Conservation (phyloP, 805 yeast species). For the Teunomyces gatunensis region DNA sequence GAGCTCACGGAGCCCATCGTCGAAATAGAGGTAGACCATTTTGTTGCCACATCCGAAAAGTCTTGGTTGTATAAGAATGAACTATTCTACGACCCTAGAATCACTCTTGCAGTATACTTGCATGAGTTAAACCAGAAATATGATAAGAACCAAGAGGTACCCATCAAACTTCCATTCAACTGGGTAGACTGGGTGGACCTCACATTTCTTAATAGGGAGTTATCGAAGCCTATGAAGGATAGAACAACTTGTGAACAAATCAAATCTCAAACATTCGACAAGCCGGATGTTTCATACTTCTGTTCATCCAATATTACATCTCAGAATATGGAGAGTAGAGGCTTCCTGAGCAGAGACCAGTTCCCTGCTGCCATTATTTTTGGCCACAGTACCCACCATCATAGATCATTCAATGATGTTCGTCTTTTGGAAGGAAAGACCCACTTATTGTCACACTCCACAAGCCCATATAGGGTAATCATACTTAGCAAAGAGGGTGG, state of each 20-base stretch:
- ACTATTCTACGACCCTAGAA: constrained; percentile 22
- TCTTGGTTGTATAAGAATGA: constrained; percentile 20
- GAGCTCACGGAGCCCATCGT: constrained; percentile 15
- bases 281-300: constrained; percentile 10
- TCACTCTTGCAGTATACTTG: constrained; percentile 24
- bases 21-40: constrained; percentile 13
- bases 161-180: constrained; percentile 38
- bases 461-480: constrained; percentile 25
- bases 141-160: constrained; percentile 9
- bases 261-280: constrained; percentile 15
- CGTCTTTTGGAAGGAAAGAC: constrained; percentile 19
- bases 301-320: constrained; percentile 17
- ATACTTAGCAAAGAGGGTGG: constrained; percentile 33
- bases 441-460: constrained; percentile 22
- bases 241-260: constrained; percentile 14
- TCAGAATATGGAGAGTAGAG: constrained; percentile 19
- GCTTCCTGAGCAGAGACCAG: constrained; percentile 22
- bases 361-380: constrained; percentile 26
- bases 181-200: constrained; percentile 59
- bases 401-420: constrained; percentile 20
- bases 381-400: constrained; percentile 22
- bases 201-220: constrained; percentile 30
- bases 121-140: constrained; percentile 8
- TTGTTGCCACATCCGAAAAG: constrained; percentile 10
- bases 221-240: constrained; percentile 8